Evolutionary conservation across 495 filamentous ascomycete genomes (phyloP).

Genomic region (Penicilliopsis zonata): DNA sequence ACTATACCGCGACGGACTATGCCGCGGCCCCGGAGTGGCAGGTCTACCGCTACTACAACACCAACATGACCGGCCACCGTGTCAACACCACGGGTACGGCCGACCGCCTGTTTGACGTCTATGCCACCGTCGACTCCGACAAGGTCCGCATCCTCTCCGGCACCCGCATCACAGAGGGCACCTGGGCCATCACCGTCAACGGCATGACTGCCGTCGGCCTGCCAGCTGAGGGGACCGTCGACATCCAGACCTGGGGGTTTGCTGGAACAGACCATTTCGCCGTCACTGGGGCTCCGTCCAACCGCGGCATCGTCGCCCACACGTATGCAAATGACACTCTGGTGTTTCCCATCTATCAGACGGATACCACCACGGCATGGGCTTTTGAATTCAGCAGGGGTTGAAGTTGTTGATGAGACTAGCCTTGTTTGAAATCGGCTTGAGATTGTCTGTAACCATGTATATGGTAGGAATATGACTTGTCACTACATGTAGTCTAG

Average conservation of each 20-base stretch:
- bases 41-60: slow-evolving; percentile 32
- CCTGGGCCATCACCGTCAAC: slow-evolving; percentile 20
- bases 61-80: slow-evolving; percentile 25
- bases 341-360: slow-evolving; percentile 22
- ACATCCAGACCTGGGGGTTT: slow-evolving; percentile 21
- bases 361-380: slow-evolving; percentile 17
- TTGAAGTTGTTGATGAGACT: too few species aligned
- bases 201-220: slow-evolving; percentile 16
- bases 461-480: too few species aligned
- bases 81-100: slow-evolving; percentile 14
- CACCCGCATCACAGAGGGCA: slow-evolving; percentile 13
- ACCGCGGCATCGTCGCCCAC: slow-evolving; percentile 17
- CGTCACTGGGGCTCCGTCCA: slow-evolving; percentile 18
- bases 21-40: slow-evolving; percentile 22
- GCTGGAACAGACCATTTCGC: slow-evolving; percentile 2
- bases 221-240: slow-evolving; percentile 11
- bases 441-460: too few species aligned
- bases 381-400: slow-evolving; percentile 20
- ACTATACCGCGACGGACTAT: slow-evolving; percentile 15
- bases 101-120: slow-evolving; percentile 24
- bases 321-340: slow-evolving; percentile 17
- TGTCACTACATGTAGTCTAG: too few species aligned
- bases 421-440: too few species aligned
- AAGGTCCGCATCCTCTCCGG: slow-evolving; percentile 21
- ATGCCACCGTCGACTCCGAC: slow-evolving; percentile 12